These are phyloP conservation scores for Yamadazyma pseudoaaseri DNA, from an alignment of 1,139 yeast species.

Conservation along the genomic window DNA sequence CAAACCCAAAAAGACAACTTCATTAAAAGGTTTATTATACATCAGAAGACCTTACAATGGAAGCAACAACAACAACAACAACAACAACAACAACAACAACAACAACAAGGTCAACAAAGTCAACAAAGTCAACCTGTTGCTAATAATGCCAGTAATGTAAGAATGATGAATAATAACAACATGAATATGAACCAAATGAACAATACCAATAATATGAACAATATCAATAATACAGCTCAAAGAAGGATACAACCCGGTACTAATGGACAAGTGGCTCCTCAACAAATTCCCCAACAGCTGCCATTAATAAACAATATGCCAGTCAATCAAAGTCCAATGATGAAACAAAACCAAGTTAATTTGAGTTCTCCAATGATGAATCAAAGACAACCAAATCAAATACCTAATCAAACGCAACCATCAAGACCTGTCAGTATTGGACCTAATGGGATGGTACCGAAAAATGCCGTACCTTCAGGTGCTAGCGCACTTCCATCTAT, in stretches of 20 bases:
- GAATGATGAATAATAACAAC: neutral
- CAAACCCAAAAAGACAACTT: constrained; percentile 39
- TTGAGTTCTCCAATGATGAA: constrained; percentile 12
- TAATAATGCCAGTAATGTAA: neutral
- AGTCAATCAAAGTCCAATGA: constrained; percentile 14
- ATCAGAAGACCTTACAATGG: constrained; percentile 43
- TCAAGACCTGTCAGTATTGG: constrained; percentile 2
- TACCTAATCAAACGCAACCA: neutral
- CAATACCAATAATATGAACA: neutral
- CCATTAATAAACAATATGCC: constrained; percentile 16
- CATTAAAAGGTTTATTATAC: constrained; percentile 39
- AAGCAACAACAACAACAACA: constrained; percentile 34
- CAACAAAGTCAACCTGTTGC: neutral
- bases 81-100: constrained; percentile 1
- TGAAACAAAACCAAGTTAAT: constrained; percentile 13
- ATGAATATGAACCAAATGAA: constrained; percentile 8
- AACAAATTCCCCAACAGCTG: constrained; percentile 18
- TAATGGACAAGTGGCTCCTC: neutral
- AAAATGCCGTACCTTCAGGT: constrained; percentile 8
- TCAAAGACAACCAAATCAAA: constrained; percentile 9
- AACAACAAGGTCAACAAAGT: neutral
- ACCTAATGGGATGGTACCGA: neutral
- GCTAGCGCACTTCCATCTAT: constrained; percentile 31
- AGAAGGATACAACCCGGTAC: constrained; percentile 12
- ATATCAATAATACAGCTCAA: constrained; percentile 10